Base-by-base conservation (phyloP, 139 green algal genomes). In the Chlamydomonas eustigma region DNA sequence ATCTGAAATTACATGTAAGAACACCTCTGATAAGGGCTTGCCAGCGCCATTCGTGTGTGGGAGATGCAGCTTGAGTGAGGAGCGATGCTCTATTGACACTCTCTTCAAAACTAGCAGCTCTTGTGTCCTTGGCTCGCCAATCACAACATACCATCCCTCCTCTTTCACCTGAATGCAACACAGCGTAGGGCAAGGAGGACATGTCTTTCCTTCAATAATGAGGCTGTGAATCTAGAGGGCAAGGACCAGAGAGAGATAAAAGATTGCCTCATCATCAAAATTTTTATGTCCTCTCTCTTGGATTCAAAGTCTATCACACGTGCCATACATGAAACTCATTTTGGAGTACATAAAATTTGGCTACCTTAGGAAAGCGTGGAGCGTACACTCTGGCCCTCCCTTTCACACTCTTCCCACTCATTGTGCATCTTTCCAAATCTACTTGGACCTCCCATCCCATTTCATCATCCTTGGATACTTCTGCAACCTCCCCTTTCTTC, bases 121-220 rank as follows among this genome's bases (percentile, higher is more conserved):
- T 2, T 85, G 66, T 0, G 79, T 90, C 32, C 3, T 33, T 0
- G 50, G 25, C 71, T 92, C 75, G 0, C 89, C 94, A 34, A 92
- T 65, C 58, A 98, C 75, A 52, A 98, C 66, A 89, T 92, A 99
- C 95, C 95, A 99, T 1, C 95, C 92, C 79, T 98, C 95, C 76
- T 99, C 93, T 79, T 98, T 98, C 32, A 86, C 75, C 44, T 58
- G 44, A 58, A 75, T 81, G 65, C 32, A 50, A 18, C 38, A 22
- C 1, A 51, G 22, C 34, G n/a, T 58, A 58, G 44, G 44, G 44
- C 18, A 18, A 18, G 44, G 44, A 58, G 44, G n/a, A n/a, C n/a
- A n/a, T n/a, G n/a, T n/a, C n/a, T n/a, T n/a, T n/a, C n/a, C n/a
- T n/a, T n/a, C n/a, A n/a, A n/a, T n/a, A n/a, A n/a, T n/a, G n/a